Base-by-base conservation (phyloP, 2,329 filamentous ascomycete genomes). In the Epichloe amarillans region DNA sequence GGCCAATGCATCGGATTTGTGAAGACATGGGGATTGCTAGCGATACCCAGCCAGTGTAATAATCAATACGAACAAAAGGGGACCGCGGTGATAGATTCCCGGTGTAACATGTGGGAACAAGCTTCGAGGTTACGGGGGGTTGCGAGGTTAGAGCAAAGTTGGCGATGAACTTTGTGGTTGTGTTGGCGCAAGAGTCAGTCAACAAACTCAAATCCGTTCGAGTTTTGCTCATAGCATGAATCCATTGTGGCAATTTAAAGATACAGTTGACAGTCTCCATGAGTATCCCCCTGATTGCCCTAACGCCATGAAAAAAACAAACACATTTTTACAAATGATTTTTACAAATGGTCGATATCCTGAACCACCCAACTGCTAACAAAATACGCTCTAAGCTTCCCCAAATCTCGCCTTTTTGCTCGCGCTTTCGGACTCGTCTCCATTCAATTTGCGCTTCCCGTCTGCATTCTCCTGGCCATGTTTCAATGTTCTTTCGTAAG, bases 341-440 rank as follows among this genome's bases (percentile, higher is more conserved):
- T 21, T 21, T 15, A 21, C 26, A 38, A 21, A 33, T 35, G 38
- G 14, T 7, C 26, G 1, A 3, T 46, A 23, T 48, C 10, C 26
- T 2, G 10, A 42, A 15, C 38, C 26, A 17, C 8, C 14, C 46
- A 37, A 15, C 33, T 12, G 12, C 23, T 11, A 4, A 4, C n/a
- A 5, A 23, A 14, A 6, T 44, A 7, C 8, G 10, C 35, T 54
- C 35, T 54, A 67, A 14, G 55, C 60, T 40, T 62, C 64, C 50
- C 70, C 68, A 14, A 71, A 60, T 37, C 69, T 69, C 14, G 65
- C 65, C 65, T 71, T 77, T 65, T 79, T 79, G 54, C 59, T 69
- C 1, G 63, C 57, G 21, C 45, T 56, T 39, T 54, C 61, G 35
- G 23, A 56, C 46, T 47, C 58, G 3, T 61, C 58, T n/a, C 60